phyloP scores from a whole-genome alignment of 1,284 basidiomycete species.

The Butyriboletus appendiculatus region DNA sequence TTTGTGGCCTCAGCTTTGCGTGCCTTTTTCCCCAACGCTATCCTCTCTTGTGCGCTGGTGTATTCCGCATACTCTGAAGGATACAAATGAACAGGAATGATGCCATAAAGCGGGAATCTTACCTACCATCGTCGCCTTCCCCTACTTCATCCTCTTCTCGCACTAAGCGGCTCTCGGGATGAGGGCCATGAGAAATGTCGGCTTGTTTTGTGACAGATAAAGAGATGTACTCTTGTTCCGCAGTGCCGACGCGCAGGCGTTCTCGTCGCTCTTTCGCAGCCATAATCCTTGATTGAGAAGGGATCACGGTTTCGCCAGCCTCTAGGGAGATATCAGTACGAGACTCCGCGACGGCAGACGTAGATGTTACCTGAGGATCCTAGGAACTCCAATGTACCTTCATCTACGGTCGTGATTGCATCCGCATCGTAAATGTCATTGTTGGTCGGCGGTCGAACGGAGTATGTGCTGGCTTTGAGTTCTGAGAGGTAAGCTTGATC shows the following conservation, averaged over 20 bases:
- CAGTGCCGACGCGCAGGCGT: conserved; percentile 48
- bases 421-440: conserved; percentile 51
- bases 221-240: conserved; percentile 82
- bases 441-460: conserved; percentile 48
- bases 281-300: conserved; percentile 73
- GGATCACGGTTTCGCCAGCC: conserved; percentile 54
- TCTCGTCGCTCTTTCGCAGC: conserved; percentile 82
- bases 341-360: background rate
- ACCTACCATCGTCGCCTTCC: conserved; percentile 88
- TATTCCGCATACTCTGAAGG: conserved; percentile 81
- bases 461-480: conserved; percentile 80
- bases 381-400: conserved; percentile 38
- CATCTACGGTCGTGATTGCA: conserved; percentile 52
- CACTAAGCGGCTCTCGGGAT: conserved; percentile 85
- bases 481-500: conserved; percentile 78
- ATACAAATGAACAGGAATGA: conserved; percentile 12
- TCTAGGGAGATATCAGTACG: conserved; percentile 9
- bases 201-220: conserved; percentile 63
- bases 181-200: conserved; percentile 68
- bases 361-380: conserved; percentile 40
- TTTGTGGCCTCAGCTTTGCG: conserved; percentile 74
- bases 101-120: conserved; percentile 1
- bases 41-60: conserved; percentile 84
- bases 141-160: conserved; percentile 93
- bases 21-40: conserved; percentile 86